Evolutionary conservation across 2,329 filamentous ascomycete genomes (phyloP).

Genomic region (Exophiala oligosperma): DNA sequence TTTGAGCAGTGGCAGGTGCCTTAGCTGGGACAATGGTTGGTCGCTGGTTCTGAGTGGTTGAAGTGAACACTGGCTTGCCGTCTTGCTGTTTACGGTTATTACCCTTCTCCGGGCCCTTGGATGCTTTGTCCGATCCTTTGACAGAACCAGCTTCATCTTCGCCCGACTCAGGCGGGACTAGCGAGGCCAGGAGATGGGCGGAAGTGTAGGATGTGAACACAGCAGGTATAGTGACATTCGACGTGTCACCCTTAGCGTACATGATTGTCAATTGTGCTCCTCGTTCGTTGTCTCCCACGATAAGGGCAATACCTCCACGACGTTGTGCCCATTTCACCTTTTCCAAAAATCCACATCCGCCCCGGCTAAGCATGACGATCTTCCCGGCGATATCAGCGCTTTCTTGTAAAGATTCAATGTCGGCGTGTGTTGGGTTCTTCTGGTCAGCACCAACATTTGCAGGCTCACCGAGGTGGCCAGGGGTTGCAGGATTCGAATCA

Average conservation of each 20-base stretch:
- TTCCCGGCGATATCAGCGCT: slow-evolving; percentile 91
- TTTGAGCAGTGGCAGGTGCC: slow-evolving; percentile 22
- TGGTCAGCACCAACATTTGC: slow-evolving; percentile 34
- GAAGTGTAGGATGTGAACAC: slow-evolving; percentile 95
- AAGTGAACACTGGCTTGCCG: slow-evolving; percentile 33
- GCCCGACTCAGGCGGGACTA: slow-evolving; percentile 70
- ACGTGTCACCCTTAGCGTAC: slow-evolving; percentile 96
- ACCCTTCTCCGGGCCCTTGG: slow-evolving; percentile 9
- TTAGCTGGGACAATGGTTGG: slow-evolving; percentile 18
- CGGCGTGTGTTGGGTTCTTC: slow-evolving; percentile 62
- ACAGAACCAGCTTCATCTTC: slow-evolving; percentile 53
- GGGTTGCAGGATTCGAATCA: slow-evolving; percentile 40
- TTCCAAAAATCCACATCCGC: slow-evolving; percentile 93
- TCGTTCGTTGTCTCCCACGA: slow-evolving; percentile 89
- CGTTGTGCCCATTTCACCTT: slow-evolving; percentile 97
- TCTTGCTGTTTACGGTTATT: slow-evolving; percentile 19
- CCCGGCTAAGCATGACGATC: slow-evolving; percentile 84
- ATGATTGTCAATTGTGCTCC: slow-evolving; percentile 91
- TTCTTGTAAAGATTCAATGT: slow-evolving; percentile 90
- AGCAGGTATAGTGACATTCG: slow-evolving; percentile 89
- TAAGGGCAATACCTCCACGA: slow-evolving; percentile 82
- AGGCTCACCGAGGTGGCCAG: slow-evolving; percentile 36
- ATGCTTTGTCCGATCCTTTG: slow-evolving; percentile 29
- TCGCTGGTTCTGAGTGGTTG: slow-evolving; percentile 29
- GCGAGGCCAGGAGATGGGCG: slow-evolving; percentile 84